phyloP scores from a whole-genome alignment of 768 basidiomycete species.

The Lactarius sanguifluus region DNA sequence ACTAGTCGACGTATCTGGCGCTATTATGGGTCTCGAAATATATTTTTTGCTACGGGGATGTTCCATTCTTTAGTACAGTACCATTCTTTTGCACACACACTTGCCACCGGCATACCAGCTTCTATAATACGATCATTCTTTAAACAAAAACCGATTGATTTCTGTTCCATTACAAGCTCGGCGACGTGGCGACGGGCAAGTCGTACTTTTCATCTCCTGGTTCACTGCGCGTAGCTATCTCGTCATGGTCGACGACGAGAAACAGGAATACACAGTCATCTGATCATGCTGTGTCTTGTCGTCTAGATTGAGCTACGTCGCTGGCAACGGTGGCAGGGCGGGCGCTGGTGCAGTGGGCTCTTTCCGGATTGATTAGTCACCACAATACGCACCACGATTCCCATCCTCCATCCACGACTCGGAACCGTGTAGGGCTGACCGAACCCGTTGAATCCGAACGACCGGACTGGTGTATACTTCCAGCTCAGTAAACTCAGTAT shows the following conservation, averaged over 20 bases:
- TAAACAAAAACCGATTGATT: not conserved
- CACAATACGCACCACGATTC: too few relatives aligned
- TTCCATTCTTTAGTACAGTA: not conserved
- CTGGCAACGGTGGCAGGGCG: too few relatives aligned
- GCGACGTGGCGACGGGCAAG: too few relatives aligned
- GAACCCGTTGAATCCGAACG: not conserved
- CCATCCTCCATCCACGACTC: too few relatives aligned
- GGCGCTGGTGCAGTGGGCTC: not conserved
- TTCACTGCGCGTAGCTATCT: too few relatives aligned
- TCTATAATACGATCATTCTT: not conserved
- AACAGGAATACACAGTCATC: not conserved
- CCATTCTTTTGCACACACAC: not conserved
- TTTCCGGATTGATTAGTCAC: not conserved
- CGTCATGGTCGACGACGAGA: not conserved
- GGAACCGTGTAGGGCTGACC: not conserved
- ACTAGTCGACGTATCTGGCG: not conserved
- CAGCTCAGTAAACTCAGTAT: too few relatives aligned
- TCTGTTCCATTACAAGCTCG: not conserved
- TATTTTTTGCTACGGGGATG: not conserved
- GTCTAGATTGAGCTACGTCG: not conserved
- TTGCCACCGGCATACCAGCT: not conserved
- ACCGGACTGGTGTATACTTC: not conserved
- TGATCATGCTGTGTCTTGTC: not conserved
- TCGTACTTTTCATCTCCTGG: too few relatives aligned
- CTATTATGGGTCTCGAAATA: not conserved